These are phyloP conservation scores for Trichoderma atroviride DNA, from an alignment of 2,329 filamentous ascomycete genomes.

Conservation along the genomic window DNA sequence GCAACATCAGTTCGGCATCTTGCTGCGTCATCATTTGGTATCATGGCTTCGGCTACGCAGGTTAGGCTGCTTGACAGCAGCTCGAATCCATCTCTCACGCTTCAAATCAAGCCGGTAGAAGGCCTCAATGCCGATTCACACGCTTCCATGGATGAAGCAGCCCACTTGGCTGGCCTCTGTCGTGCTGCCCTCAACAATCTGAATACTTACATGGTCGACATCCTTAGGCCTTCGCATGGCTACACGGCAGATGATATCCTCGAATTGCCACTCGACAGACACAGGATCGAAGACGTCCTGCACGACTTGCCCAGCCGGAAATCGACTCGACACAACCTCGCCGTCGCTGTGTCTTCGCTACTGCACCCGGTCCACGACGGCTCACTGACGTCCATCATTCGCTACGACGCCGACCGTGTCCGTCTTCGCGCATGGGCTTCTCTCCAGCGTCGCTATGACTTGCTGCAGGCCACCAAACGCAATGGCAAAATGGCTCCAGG, in stretches of 20 bases:
- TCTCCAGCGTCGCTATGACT: slow-evolving; percentile 42
- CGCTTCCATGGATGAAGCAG: slow-evolving; percentile 32
- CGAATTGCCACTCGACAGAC: slow-evolving; percentile 37
- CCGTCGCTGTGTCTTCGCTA: slow-evolving; percentile 38
- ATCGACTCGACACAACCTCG: slow-evolving; percentile 38
- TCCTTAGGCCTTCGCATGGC: slow-evolving; percentile 38
- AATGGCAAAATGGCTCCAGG: slow-evolving; percentile 38
- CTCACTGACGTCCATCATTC: slow-evolving; percentile 43
- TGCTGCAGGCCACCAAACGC: slow-evolving; percentile 37
- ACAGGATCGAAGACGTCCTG: slow-evolving; percentile 38
- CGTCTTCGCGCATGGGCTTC: slow-evolving; percentile 42
- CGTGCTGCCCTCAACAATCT: slow-evolving; percentile 37
- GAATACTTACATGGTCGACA: slow-evolving; percentile 32
- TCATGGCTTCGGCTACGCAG: slow-evolving; percentile 41
- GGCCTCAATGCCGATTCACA: background rate
- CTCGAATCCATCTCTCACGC: slow-evolving; percentile 30
- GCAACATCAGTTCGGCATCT: background rate
- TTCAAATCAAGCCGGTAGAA: slow-evolving; percentile 1
- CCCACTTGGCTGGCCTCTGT: slow-evolving; percentile 37
- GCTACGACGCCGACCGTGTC: slow-evolving; percentile 43
- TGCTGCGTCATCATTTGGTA: background rate
- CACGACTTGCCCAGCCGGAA: slow-evolving; percentile 42
- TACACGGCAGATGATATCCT: slow-evolving; percentile 44
- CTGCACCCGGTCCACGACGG: slow-evolving; percentile 41
- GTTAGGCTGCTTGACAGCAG: slow-evolving; percentile 30